Conservation (phyloP, 2,329 filamentous ascomycete species). For the Hypoxylon sp. region DNA sequence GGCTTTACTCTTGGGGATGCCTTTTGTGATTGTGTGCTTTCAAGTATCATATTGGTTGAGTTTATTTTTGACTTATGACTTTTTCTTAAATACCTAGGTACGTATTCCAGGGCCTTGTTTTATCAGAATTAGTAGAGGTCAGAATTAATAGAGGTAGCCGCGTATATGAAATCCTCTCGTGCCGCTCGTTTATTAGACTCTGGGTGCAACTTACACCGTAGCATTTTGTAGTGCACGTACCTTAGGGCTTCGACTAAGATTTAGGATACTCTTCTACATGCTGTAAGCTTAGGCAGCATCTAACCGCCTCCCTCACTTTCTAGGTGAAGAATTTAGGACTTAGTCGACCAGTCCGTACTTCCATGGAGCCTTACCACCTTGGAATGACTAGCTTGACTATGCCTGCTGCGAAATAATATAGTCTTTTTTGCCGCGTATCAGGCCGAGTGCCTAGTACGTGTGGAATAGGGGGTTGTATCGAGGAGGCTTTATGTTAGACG, state of each 20-base stretch:
- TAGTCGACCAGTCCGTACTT: background rate
- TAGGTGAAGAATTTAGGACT: background rate
- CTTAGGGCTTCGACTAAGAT: background rate
- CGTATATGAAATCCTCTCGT: background rate
- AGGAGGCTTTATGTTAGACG: background rate
- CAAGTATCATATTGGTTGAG: background rate
- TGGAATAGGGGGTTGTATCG: background rate
- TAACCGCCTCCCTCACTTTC: background rate
- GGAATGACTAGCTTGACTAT: background rate
- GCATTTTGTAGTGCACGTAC: background rate
- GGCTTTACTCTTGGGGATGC: background rate
- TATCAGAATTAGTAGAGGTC: no score
- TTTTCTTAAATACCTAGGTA: no score
- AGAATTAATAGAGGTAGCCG: background rate
- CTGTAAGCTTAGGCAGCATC: background rate
- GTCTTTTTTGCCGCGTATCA: background rate
- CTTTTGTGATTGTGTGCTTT: background rate
- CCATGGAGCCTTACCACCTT: background rate
- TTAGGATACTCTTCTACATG: background rate
- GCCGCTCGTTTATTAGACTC: background rate
- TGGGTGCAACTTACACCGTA: background rate
- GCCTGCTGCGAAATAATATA: background rate
- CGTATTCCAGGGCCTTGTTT: background rate
- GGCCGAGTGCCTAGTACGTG: background rate
- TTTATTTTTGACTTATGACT: background rate